Base-by-base conservation (phyloP, 2,329 filamentous ascomycete genomes). In the Penicillium sp. region DNA sequence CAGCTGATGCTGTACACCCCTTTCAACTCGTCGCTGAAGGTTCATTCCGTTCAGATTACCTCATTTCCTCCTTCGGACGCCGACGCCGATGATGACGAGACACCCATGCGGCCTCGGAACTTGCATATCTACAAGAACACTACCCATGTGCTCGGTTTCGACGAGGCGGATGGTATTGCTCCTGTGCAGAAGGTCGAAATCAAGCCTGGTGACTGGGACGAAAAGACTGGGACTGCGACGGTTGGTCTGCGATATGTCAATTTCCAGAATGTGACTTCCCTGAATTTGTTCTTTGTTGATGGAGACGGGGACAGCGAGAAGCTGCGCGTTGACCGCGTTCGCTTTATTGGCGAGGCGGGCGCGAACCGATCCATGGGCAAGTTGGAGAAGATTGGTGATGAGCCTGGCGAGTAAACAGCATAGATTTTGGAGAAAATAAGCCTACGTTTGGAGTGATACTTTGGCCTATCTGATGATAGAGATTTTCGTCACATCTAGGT, bases 321-420 rank as follows among this genome's bases (percentile, higher is more conserved):
- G 76, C 86, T 93, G 50, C 84, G 93, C 49, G 71, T 99, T 33
- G 75, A 78, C 52, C 62, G 75, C 11, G 56, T 78, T 46, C 66
- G 75, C 35, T 76, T 97, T 47, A 84, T 97, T 64, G 93, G 93
- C 27, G 92, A 97, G 71, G 81, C 83, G 13, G 92, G 93, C 12
- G 86, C 95, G 77, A 95, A 95, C 80, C 81, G 90, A 53, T 88
- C 93, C 49, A 89, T 90, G 82, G 92, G 91, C 59, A 95, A 95
- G 77, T 75, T 99, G 58, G 89, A 97, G 79, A 97, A 97, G 82
- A 82, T 96, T 66, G 89, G 85, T 12, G 87, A 95, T 60, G 86
- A 88, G 66, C 70, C 75, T 25, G 82, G 83, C 46, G 80, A 85
- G 68, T 84, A 74, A 56, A 57, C 40, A 43, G 35, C 41, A 27